These are phyloP conservation scores for Incumbomyces lentus DNA, from an alignment of 2,329 filamentous ascomycete genomes.

Conservation along the genomic window DNA sequence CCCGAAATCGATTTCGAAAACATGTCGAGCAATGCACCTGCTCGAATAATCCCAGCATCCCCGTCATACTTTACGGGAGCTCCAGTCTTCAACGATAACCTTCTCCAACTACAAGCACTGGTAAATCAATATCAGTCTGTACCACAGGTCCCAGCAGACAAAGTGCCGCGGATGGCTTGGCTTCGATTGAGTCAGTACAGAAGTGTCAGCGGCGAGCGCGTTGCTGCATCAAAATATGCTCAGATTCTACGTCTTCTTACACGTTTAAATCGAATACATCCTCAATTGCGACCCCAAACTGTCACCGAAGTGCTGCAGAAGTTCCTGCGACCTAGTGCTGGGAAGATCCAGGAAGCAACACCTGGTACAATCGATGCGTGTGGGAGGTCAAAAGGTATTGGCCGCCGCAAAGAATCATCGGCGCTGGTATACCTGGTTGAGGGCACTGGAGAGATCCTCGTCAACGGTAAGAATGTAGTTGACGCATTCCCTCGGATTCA, in stretches of 20 bases:
- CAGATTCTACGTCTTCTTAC: conserved; percentile 66
- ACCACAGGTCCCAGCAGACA: conserved; percentile 54
- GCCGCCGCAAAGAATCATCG: conserved; percentile 75
- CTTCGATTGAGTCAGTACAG: conserved; percentile 68
- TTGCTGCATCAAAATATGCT: conserved; percentile 69
- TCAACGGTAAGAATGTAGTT: conserved; percentile 80
- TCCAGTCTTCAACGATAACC: conserved; percentile 75
- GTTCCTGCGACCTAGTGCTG: conserved; percentile 68
- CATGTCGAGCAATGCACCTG: conserved; percentile 32
- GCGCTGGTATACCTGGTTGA: conserved; percentile 84
- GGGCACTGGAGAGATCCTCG: conserved; percentile 75
- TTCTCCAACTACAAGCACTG: conserved; percentile 62
- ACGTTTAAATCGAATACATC: conserved; percentile 75
- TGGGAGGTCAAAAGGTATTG: conserved; percentile 69
- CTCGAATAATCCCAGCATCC: conserved; percentile 71
- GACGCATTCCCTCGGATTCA: conserved; percentile 79
- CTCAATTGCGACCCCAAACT: conserved; percentile 60
- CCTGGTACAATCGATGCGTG: conserved; percentile 61
- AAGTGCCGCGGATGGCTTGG: conserved; percentile 70
- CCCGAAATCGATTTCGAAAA: conserved; percentile 34
- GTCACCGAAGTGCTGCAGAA: conserved; percentile 54
- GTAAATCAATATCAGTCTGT: conserved; percentile 62
- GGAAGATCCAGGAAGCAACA: conserved; percentile 53
- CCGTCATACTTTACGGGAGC: conserved; percentile 91
- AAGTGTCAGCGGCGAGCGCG: conserved; percentile 56